Percentiles rank a stretch among this genome's conserved stretches.
Conservation (phyloP, 371 early-diverging fungal species). For the Mortierella sp. region DNA sequence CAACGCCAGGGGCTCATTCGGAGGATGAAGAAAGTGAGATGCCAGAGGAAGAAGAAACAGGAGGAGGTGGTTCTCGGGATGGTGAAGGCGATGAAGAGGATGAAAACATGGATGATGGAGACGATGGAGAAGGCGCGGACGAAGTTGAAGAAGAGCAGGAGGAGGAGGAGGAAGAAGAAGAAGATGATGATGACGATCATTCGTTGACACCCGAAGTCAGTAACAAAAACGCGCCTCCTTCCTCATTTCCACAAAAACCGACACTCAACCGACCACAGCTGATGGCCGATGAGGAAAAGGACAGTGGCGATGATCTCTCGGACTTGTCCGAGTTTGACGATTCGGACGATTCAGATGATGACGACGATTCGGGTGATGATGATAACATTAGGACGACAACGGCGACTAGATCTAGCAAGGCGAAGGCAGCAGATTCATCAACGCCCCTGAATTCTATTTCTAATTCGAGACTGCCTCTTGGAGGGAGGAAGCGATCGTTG, state of each 20-base stretch:
- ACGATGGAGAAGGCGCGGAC: conserved; percentile 20
- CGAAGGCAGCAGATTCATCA: conserved; percentile 18
- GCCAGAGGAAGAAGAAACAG: conserved; percentile 26
- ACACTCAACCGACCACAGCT: conserved; percentile 36
- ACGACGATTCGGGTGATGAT: conserved; percentile 27
- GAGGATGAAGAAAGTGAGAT: conserved; percentile 34
- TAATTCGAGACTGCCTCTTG: conserved; percentile 7
- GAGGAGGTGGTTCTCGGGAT: conserved; percentile 22
- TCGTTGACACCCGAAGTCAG: conserved; percentile 7
- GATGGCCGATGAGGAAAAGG: conserved; percentile 45
- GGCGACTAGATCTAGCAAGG: conserved; percentile 5
- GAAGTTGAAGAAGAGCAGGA: conserved; percentile 16
- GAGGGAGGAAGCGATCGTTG: conserved; percentile 24
- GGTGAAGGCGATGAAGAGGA: conserved; percentile 41
- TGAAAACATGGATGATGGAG: conserved; percentile 28
- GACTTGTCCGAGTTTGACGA: conserved; percentile 53
- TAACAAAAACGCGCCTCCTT: conserved; percentile 18
- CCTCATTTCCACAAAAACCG: conserved; percentile 37
- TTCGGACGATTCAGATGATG: conserved; percentile 50
- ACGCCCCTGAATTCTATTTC: neutral
- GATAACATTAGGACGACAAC: neutral
- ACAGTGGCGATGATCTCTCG: conserved; percentile 52
- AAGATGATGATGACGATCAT: conserved; percentile 16
- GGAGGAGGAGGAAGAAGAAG: conserved; percentile 20
- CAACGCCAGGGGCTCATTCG: conserved; percentile 23